These are phyloP conservation scores for Canavalia ensiformis DNA, from an alignment of 306 rosid species.

Conservation along the genomic window DNA sequence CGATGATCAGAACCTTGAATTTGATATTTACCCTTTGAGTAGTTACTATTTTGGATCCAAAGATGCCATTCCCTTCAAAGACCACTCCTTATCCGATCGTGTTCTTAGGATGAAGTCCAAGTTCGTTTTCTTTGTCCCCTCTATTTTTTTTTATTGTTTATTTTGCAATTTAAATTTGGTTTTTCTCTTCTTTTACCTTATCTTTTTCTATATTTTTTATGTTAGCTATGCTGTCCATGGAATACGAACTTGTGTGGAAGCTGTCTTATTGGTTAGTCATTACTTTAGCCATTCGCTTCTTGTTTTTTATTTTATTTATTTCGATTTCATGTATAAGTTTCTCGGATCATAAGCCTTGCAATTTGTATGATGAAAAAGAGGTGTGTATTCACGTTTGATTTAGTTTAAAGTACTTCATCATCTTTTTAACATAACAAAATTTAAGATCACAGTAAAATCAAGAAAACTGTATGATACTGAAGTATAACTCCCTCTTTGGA, in stretches of 20 bases:
- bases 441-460: too few relatives aligned
- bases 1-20: conserved; percentile 37
- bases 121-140: conserved; percentile 48
- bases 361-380: not conserved
- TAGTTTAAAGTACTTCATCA: not conserved
- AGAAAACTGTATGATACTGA: too few relatives aligned
- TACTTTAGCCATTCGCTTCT: not conserved
- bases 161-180: not conserved
- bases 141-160: not conserved
- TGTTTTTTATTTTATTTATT: not conserved
- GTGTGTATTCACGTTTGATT: not conserved
- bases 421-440: too few relatives aligned
- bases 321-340: not conserved
- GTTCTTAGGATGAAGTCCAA: conserved; percentile 67
- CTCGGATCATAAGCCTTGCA: not conserved
- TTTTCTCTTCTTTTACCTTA: not conserved
- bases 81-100: conserved; percentile 63
- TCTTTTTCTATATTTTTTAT: not conserved
- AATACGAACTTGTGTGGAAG: conserved; percentile 78
- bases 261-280: conserved; percentile 76
- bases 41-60: conserved; percentile 83
- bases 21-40: conserved; percentile 75
- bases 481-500: too few relatives aligned
- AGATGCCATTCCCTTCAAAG: conserved; percentile 61
- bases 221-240: conserved; percentile 78